Percentiles rank a stretch among this genome's conserved stretches.
Conservation (phyloP, 2,329 filamentous ascomycete genomes). For the Aspergillus japonicus region DNA sequence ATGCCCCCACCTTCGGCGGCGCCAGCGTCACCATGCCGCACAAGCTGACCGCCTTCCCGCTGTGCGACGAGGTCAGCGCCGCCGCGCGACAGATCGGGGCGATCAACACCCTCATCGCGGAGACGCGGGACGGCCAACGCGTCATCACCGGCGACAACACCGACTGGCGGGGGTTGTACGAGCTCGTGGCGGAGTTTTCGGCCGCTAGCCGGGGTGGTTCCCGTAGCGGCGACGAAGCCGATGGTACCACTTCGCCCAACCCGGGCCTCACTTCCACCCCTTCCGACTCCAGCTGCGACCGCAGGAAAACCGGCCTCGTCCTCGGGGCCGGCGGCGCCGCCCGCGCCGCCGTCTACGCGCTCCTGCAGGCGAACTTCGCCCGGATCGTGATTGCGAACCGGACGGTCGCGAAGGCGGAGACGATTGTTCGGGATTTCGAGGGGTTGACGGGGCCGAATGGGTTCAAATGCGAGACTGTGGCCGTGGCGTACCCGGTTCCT, state of each 20-base stretch:
- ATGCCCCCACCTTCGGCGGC: constrained; percentile 70
- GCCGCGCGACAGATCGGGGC: background rate
- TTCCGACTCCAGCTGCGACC: too few species aligned
- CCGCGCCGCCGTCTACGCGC: background rate
- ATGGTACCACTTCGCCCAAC: too few species aligned
- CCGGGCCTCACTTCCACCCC: too few species aligned
- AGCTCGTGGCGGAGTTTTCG: background rate
- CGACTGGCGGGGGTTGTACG: background rate
- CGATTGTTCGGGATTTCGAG: background rate
- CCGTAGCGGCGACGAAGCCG: too few species aligned
- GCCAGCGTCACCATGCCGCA: constrained; percentile 65
- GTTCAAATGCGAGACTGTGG: background rate
- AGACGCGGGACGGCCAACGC: background rate
- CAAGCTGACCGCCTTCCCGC: constrained; percentile 12
- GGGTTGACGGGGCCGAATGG: background rate
- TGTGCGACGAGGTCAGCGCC: background rate
- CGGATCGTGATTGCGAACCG: background rate
- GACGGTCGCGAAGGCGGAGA: background rate
- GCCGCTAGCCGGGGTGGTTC: too few species aligned
- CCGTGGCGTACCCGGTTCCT: background rate
- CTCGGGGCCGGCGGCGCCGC: background rate
- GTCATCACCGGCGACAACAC: background rate
- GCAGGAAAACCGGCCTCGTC: background rate
- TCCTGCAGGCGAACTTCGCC: background rate
- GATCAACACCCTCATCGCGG: background rate